These are phyloP conservation scores for Porcisia hertigi DNA, from an alignment of 208 protist species.

Conservation along the genomic window DNA sequence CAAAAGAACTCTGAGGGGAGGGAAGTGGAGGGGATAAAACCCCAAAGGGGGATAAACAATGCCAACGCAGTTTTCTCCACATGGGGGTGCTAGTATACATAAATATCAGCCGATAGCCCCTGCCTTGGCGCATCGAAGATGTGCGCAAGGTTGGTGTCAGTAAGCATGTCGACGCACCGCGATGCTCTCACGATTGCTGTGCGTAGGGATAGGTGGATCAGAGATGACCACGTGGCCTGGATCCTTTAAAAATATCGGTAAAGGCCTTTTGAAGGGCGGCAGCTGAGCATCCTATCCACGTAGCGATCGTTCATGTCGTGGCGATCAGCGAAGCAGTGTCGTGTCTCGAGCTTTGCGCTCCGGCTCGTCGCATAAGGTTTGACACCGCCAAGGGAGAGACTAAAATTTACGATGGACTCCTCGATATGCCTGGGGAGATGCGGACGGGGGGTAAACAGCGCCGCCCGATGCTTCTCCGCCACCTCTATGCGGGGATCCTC, in stretches of 20 bases:
- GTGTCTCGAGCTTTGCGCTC: background rate
- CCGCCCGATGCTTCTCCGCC: constrained; percentile 24
- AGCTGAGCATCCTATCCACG: constrained; percentile 49
- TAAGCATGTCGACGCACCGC: background rate
- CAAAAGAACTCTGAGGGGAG: no score
- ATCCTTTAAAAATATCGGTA: constrained; percentile 28
- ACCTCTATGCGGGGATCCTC: constrained; percentile 33
- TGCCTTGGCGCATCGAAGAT: background rate
- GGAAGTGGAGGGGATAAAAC: no score
- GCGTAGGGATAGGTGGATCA: background rate
- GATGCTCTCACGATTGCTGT: background rate
- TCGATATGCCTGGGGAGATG: constrained; percentile 16
- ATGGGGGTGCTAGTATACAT: background rate
- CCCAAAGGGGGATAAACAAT: background rate
- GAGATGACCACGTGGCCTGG: background rate
- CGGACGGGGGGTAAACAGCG: constrained; percentile 1
- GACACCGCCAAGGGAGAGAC: constrained; percentile 35
- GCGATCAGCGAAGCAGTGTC: constrained; percentile 1
- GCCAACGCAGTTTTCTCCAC: background rate
- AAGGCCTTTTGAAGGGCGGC: constrained; percentile 57
- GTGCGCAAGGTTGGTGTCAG: background rate
- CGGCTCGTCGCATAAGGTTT: constrained; percentile 47
- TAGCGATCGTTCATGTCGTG: constrained; percentile 35
- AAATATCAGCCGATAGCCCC: background rate
- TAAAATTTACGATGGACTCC: constrained; percentile 22